phyloP scores from a whole-genome alignment of 139 green algal species.

The Spirogloea muscicola region DNA sequence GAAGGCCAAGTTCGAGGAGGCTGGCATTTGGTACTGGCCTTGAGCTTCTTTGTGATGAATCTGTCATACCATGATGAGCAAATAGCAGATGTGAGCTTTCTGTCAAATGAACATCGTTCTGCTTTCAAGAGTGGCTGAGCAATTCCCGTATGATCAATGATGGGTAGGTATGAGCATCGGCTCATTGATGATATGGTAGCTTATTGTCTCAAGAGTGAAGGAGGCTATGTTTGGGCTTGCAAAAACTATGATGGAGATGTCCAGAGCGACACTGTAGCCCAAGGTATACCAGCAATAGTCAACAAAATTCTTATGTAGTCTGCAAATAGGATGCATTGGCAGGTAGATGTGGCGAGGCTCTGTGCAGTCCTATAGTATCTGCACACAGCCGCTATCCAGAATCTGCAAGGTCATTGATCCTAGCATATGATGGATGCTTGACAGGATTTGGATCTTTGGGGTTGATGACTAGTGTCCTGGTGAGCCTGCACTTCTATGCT shows the following conservation, averaged over 20 bases:
- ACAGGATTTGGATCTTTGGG: constrained; percentile 87
- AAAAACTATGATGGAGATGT: constrained; percentile 98
- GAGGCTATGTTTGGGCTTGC: constrained; percentile 95
- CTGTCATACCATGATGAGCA: constrained; percentile 85
- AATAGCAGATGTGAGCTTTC: no score
- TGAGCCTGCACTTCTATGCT: constrained; percentile 45
- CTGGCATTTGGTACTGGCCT: constrained; percentile 93
- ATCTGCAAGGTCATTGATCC: no score
- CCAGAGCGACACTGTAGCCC: constrained; percentile 82
- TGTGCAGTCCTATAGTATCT: constrained; percentile 95
- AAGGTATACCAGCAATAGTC: no score
- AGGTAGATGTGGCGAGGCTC: no score
- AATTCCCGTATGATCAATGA: no score
- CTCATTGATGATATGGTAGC: constrained; percentile 99
- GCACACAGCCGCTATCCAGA: constrained; percentile 76
- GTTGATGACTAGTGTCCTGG: constrained; percentile 92
- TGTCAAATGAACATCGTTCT: no score
- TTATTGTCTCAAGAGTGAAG: constrained; percentile 82
- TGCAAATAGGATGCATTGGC: no score
- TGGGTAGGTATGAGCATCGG: constrained; percentile 95
- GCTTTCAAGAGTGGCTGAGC: no score
- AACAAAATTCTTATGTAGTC: no score
- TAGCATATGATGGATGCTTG: no score
- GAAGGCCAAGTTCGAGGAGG: constrained; percentile 75
- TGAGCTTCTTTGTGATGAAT: constrained; percentile 96